Conservation (phyloP, 192 early-diverging fungal genomes). For the Jimgerdemannia lactiflua region DNA sequence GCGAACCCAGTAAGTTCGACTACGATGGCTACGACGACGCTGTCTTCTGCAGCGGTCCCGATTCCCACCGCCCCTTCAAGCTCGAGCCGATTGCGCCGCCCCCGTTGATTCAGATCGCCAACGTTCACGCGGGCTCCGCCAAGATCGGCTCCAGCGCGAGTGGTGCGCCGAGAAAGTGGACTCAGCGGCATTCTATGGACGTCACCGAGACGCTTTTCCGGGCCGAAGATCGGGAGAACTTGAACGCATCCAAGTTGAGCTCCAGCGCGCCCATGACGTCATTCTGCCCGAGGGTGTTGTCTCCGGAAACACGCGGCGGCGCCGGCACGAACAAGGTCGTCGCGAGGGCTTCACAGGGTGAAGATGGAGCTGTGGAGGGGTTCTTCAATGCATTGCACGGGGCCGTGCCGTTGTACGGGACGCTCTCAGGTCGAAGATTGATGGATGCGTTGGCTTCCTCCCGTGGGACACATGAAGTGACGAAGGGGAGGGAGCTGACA, state of each 20-base stretch:
- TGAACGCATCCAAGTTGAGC: neutral
- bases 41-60: constrained; percentile 13
- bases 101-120: neutral
- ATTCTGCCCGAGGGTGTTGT: neutral
- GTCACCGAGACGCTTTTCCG: neutral
- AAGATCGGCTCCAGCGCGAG: neutral
- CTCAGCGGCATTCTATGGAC: neutral
- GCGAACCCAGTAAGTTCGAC: neutral
- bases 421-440: too few relatives aligned
- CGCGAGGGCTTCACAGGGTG: neutral
- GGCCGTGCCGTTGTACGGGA: neutral
- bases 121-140: neutral
- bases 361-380: too few relatives aligned
- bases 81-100: neutral
- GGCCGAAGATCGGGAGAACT: neutral
- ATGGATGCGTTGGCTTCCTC: too few relatives aligned
- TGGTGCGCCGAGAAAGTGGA: neutral
- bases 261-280: neutral
- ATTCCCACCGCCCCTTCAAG: neutral
- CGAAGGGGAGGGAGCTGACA: constrained; percentile 10
- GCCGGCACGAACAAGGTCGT: neutral
- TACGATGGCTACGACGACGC: constrained; percentile 43
- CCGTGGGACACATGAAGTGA: neutral
- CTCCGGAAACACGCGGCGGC: neutral
- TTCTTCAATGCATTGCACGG: too few relatives aligned